These are phyloP conservation scores for Saitoella complicata DNA, from an alignment of 805 yeast species.

Conservation along the genomic window DNA sequence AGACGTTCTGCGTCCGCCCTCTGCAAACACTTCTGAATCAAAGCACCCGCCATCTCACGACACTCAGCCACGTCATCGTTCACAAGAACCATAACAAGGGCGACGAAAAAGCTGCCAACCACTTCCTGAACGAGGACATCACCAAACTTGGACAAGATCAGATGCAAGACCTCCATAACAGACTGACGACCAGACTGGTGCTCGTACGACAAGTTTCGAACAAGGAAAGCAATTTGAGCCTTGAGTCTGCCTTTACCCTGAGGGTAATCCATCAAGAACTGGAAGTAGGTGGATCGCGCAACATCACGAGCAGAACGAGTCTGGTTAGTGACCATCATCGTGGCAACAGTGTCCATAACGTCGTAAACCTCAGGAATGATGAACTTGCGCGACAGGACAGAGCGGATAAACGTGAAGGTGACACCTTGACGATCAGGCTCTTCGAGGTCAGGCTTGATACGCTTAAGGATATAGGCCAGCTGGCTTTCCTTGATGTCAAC, in stretches of 20 bases:
- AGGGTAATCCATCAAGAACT: conserved; percentile 84
- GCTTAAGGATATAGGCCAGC: conserved; percentile 50
- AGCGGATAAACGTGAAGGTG: conserved; percentile 68
- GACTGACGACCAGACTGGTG: conserved; percentile 77
- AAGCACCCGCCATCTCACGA: conserved; percentile 62
- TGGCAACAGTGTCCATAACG: conserved; percentile 61
- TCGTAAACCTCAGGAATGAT: conserved; percentile 83
- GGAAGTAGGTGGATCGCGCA: conserved; percentile 67
- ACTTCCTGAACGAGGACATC: conserved; percentile 33
- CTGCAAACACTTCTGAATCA: conserved; percentile 39
- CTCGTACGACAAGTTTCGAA: conserved; percentile 67
- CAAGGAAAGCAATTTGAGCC: conserved; percentile 65
- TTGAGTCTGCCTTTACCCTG: conserved; percentile 77
- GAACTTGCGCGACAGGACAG: conserved; percentile 57
- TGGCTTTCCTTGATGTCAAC: conserved; percentile 54
- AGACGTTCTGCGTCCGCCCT: conserved; percentile 27
- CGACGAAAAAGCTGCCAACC: conserved; percentile 66
- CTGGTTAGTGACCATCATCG: conserved; percentile 81
- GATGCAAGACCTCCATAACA: conserved; percentile 70
- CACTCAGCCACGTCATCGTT: conserved; percentile 67
- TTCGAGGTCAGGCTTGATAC: conserved; percentile 71
- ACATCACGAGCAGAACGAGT: conserved; percentile 66
- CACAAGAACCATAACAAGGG: conserved; percentile 58
- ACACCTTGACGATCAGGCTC: conserved; percentile 80
- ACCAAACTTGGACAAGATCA: conserved; percentile 51